These are phyloP conservation scores for Colletotrichum ledebouriae DNA, from an alignment of 2,329 filamentous ascomycete species.

Conservation along the genomic window DNA sequence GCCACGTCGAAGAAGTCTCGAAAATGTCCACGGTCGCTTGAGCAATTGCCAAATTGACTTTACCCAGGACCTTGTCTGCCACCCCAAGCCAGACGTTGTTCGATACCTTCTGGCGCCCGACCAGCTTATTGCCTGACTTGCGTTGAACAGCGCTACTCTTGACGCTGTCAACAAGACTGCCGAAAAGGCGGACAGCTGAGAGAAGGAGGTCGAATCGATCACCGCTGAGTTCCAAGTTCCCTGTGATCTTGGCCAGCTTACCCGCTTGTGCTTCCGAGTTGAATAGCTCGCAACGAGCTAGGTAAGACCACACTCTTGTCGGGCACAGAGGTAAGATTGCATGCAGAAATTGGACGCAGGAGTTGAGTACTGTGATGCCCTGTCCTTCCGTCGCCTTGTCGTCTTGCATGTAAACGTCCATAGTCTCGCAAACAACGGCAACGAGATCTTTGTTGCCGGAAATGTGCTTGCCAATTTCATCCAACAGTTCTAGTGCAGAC, in stretches of 20 bases:
- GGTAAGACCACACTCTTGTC: constrained; percentile 89
- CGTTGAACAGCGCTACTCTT: constrained; percentile 77
- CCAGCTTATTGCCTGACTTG: constrained; percentile 66
- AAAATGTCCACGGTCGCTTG: constrained; percentile 85
- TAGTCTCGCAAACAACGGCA: constrained; percentile 84
- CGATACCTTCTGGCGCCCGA: constrained; percentile 59
- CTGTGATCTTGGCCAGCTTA: constrained; percentile 82
- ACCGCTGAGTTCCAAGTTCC: constrained; percentile 83
- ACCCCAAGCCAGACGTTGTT: constrained; percentile 76
- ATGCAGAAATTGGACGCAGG: constrained; percentile 85
- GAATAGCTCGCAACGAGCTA: constrained; percentile 84
- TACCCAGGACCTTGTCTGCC: constrained; percentile 81
- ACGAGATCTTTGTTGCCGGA: constrained; percentile 79
- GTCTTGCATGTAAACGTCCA: constrained; percentile 78
- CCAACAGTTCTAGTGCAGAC: constrained; percentile 63
- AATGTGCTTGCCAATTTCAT: constrained; percentile 68
- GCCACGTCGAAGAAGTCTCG: constrained; percentile 89
- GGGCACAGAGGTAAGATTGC: constrained; percentile 81
- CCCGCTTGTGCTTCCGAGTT: constrained; percentile 82
- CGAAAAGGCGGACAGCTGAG: constrained; percentile 80
- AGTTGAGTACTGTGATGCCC: constrained; percentile 74
- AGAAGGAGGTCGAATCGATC: constrained; percentile 84
- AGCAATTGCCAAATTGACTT: constrained; percentile 79
- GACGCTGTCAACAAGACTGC: constrained; percentile 80
- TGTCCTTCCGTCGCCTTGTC: constrained; percentile 69